These are phyloP conservation scores for Suhomyces tanzawaensis DNA, from an alignment of 805 yeast genomes.

Conservation along the genomic window DNA sequence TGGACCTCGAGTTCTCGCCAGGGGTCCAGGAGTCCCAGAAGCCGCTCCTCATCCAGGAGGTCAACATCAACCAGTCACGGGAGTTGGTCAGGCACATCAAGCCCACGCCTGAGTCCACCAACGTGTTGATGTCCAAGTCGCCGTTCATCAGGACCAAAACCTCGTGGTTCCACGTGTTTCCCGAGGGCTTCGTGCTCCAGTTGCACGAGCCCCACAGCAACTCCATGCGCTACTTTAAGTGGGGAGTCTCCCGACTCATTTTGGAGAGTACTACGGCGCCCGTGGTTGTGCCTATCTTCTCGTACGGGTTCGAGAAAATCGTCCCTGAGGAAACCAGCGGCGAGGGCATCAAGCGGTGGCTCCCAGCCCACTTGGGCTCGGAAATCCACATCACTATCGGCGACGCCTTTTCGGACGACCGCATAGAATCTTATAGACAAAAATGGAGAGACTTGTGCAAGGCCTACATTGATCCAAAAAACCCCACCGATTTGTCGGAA, in stretches of 20 bases:
- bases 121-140: constrained; percentile 24
- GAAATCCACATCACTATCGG: constrained; percentile 73
- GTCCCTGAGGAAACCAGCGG: constrained; percentile 70
- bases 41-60: constrained; percentile 41
- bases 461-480: constrained; percentile 48
- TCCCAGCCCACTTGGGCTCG: constrained; percentile 65
- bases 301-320: constrained; percentile 82
- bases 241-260: constrained; percentile 88
- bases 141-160: constrained; percentile 65
- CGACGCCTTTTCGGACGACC: constrained; percentile 57
- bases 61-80: constrained; percentile 18
- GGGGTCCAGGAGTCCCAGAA: constrained; percentile 27
- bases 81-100: constrained; percentile 20
- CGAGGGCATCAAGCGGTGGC: constrained; percentile 50
- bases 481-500: constrained; percentile 58
- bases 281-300: constrained; percentile 79
- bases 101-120: constrained; percentile 31
- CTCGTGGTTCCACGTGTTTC: constrained; percentile 92
- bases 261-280: constrained; percentile 84
- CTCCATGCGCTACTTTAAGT: constrained; percentile 91
- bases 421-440: constrained; percentile 57
- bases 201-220: constrained; percentile 72
- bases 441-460: constrained; percentile 68
- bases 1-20: constrained; percentile 43
- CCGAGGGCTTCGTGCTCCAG: constrained; percentile 93